phyloP scores from a whole-genome alignment of 345 rosid genomes.

The Hypericum androsaemum region DNA sequence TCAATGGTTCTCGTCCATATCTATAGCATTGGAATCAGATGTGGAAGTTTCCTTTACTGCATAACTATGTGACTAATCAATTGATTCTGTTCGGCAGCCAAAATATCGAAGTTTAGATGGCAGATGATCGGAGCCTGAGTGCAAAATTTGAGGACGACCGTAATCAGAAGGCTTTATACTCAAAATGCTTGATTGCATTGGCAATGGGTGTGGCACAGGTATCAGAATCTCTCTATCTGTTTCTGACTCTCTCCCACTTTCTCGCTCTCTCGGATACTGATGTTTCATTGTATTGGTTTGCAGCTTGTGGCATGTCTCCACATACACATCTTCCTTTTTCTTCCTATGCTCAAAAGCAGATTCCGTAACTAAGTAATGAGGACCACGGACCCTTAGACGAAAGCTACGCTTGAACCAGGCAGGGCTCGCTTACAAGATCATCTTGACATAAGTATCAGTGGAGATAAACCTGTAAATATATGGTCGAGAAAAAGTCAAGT shows the following conservation, averaged over 20 bases:
- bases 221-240: background rate
- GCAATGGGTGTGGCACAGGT: slow-evolving; percentile 99
- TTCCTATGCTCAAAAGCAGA: slow-evolving; percentile 79
- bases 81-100: too few species aligned
- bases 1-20: slow-evolving; percentile 79
- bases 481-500: too few species aligned
- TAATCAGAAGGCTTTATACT: slow-evolving; percentile 50
- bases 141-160: slow-evolving; percentile 38
- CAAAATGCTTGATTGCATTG: slow-evolving; percentile 47
- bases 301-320: slow-evolving; percentile 75
- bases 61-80: too few species aligned
- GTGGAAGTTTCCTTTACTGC: slow-evolving; percentile 42
- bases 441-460: slow-evolving; percentile 13
- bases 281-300: slow-evolving; percentile 22
- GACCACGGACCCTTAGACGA: slow-evolving; percentile 21
- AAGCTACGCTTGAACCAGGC: slow-evolving; percentile 53
- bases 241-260: background rate
- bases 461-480: too few species aligned
- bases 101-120: slow-evolving; percentile 20
- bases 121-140: slow-evolving; percentile 36
- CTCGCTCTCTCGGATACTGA: background rate
- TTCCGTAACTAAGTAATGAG: slow-evolving; percentile 18
- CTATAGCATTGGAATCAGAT: slow-evolving; percentile 58
- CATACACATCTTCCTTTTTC: slow-evolving; percentile 80
- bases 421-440: slow-evolving; percentile 47